phyloP scores from a whole-genome alignment of 148 eudicot species.

The Fagopyrum homotropicum region DNA sequence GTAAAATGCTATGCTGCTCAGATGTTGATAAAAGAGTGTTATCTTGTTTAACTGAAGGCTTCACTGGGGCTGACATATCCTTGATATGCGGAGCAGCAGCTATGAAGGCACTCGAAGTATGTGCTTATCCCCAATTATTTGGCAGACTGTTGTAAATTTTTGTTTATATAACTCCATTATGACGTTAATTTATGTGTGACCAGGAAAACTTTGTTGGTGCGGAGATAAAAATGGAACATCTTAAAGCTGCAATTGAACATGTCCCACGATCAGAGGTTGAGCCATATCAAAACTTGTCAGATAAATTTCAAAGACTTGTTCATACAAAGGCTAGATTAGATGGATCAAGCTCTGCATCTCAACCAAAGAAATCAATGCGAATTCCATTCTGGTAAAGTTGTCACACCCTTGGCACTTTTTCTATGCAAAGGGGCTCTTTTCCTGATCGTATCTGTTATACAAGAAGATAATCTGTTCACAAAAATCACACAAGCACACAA shows the following conservation, averaged over 20 bases:
- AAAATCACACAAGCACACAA: too few relatives aligned
- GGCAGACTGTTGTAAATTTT: too few relatives aligned
- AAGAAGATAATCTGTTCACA: too few relatives aligned
- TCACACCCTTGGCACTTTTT: background rate
- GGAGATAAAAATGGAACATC: conserved; percentile 71
- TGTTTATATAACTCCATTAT: background rate
- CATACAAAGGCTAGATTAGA: conserved; percentile 32
- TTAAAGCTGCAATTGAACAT: conserved; percentile 45
- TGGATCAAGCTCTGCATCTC: conserved; percentile 24
- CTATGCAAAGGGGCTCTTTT: background rate
- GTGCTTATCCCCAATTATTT: conserved; percentile 12
- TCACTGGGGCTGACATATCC: conserved; percentile 89
- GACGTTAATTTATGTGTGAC: conserved; percentile 11
- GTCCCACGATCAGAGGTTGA: conserved; percentile 63
- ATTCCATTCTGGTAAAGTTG: background rate
- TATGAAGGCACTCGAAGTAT: conserved; percentile 67
- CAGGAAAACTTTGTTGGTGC: conserved; percentile 65
- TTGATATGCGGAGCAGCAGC: conserved; percentile 79
- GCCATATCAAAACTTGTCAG: conserved; percentile 53
- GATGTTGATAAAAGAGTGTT: conserved; percentile 56
- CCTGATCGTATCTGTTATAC: too few relatives aligned
- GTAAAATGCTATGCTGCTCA: conserved; percentile 54
- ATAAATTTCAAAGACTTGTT: conserved; percentile 65
- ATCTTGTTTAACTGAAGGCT: conserved; percentile 66
- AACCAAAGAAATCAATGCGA: conserved; percentile 17